A percentile compares a stretch with the other conserved stretches of the same genome.
phyloP scores from a whole-genome alignment of 192 early-diverging fungal genomes.

The Entomortierella parvispora region DNA sequence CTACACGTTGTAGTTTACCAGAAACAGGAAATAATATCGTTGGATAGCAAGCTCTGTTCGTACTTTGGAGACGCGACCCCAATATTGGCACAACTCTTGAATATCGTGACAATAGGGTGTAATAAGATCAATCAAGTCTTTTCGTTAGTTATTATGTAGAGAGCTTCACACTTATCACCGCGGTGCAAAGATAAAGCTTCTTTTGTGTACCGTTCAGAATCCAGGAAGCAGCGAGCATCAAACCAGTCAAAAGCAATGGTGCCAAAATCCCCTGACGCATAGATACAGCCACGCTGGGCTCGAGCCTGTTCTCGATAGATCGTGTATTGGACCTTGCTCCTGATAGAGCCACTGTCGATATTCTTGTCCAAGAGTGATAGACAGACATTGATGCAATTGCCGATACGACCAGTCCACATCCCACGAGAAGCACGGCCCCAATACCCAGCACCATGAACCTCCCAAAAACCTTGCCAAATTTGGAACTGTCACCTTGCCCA shows the following conservation, averaged over 20 bases:
- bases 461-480: not conserved
- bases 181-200: not conserved
- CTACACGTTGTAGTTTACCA: constrained; percentile 2
- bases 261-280: constrained; percentile 12
- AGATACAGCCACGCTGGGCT: not conserved
- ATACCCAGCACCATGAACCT: not conserved
- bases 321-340: too few species aligned
- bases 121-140: not conserved
- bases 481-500: constrained; percentile 4
- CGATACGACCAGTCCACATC: constrained; percentile 15
- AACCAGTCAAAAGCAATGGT: constrained; percentile 1
- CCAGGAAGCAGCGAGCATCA: constrained; percentile 28
- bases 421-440: not conserved
- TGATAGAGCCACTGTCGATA: not conserved
- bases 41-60: constrained; percentile 22
- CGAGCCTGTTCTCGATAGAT: not conserved
- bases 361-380: constrained; percentile 15
- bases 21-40: constrained; percentile 16
- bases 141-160: not conserved
- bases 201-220: constrained; percentile 31
- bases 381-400: constrained; percentile 23
- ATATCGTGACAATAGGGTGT: not conserved
- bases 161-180: not conserved
- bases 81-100: constrained; percentile 22
- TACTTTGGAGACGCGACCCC: constrained; percentile 24